Percentiles rank a stretch among this genome's conserved stretches.
These are phyloP conservation scores for Casuarina glauca DNA, from an alignment of 306 rosid genomes.

Conservation along the genomic window DNA sequence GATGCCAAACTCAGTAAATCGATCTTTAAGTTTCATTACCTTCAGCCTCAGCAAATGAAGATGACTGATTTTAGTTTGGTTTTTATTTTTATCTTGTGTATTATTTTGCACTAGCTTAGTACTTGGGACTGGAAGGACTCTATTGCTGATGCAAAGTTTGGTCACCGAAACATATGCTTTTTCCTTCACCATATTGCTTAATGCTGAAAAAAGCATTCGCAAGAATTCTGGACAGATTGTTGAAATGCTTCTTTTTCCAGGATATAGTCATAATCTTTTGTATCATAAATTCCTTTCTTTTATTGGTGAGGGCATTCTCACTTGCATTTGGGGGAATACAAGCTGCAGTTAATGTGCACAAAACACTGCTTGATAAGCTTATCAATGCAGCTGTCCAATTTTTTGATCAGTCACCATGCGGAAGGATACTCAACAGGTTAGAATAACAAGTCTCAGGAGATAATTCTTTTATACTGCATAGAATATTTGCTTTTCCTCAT, in stretches of 20 bases:
- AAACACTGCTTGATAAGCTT: conserved; percentile 60
- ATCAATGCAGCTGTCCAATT: conserved; percentile 80
- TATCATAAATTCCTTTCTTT: conserved; percentile 70
- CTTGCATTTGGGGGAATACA: conserved; percentile 83
- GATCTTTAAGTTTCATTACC: background rate
- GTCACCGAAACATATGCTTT: background rate
- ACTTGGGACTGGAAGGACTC: background rate
- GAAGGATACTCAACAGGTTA: conserved; percentile 43
- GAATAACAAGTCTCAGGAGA: background rate
- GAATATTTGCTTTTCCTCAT: background rate
- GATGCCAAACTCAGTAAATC: too few relatives aligned
- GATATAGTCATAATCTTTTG: conserved; percentile 77
- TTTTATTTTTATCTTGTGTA: background rate
- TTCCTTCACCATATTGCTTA: background rate
- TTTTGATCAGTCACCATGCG: conserved; percentile 84
- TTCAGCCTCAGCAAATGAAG: background rate
- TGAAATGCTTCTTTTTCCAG: conserved; percentile 43
- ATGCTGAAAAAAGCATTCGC: background rate
- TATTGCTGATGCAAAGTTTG: background rate
- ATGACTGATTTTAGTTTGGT: background rate
- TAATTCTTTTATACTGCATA: conserved; percentile 1
- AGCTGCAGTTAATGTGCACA: conserved; percentile 87
- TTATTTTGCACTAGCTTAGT: background rate
- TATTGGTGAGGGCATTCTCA: conserved; percentile 68
- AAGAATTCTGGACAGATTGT: background rate